Conservation (phyloP, 768 basidiomycete genomes). For the Mrakia gelida region DNA sequence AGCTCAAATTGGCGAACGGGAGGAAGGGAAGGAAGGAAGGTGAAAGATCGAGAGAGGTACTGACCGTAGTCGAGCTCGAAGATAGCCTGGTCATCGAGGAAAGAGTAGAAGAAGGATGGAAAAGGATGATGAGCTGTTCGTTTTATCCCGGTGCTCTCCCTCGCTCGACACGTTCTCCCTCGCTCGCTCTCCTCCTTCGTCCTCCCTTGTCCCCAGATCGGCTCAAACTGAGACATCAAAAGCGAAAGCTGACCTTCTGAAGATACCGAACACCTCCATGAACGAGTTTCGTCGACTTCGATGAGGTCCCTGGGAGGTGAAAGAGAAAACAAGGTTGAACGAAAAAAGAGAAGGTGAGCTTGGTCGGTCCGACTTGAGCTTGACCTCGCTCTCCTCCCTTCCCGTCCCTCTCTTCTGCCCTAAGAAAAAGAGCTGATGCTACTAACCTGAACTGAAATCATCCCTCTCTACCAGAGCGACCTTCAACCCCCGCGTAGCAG, state of each 20-base stretch:
- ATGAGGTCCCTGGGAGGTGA: conserved; percentile 80
- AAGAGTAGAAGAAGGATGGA: no score
- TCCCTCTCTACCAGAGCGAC: conserved; percentile 90
- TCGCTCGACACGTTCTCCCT: no score
- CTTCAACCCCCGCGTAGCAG: conserved; percentile 81
- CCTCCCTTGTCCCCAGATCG: not conserved
- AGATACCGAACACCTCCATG: conserved; percentile 97
- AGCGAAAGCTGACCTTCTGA: conserved; percentile 78
- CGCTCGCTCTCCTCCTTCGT: not conserved
- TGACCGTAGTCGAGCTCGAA: conserved; percentile 30
- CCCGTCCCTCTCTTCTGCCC: not conserved
- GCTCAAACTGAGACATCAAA: not conserved
- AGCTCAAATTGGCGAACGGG: not conserved
- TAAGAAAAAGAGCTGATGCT: not conserved
- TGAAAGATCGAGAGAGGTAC: not conserved
- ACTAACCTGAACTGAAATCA: conserved; percentile 79
- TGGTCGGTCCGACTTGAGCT: not conserved
- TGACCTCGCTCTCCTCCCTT: not conserved
- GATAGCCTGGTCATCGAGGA: not conserved
- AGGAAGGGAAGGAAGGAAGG: not conserved
- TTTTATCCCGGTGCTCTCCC: not conserved
- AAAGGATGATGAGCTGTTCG: not conserved
- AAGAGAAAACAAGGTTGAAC: not conserved
- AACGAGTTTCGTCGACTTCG: conserved; percentile 95
- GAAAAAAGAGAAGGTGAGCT: not conserved